Evolutionary conservation across 768 basidiomycete genomes (phyloP), one percentile per base, ranked within the genome.

Genomic region (Gloeopeniophorella convolvens): DNA sequence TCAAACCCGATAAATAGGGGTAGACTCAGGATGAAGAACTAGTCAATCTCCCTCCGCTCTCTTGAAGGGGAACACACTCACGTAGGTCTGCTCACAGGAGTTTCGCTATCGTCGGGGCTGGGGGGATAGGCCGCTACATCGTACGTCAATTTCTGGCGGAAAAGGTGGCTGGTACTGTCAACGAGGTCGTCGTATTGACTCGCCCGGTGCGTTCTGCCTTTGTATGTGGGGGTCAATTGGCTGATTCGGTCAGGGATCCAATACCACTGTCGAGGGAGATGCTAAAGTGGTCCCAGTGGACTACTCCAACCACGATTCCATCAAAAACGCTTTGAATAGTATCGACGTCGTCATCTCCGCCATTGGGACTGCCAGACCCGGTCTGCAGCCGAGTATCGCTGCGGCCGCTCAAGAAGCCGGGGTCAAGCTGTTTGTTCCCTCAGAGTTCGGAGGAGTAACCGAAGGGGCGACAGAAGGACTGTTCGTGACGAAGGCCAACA

Each of bases 341-440:
- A 41, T 52, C 18, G 50, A 59, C 27, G 46, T 55, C 20, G 45
- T 56, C 39, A 47, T 60, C 45, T 48, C 45, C 9, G 46, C 59
- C 5, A 50, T 60, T 11, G 2, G 34, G 3, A 34, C 40, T 13
- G 13, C 41, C 12, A 27, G 23, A 21, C 40, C 56, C 27, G 50
- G 10, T 10, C 47, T 34, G 18, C 64, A 65, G 50, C 24, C 10
- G 3, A 18, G 24, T 1, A 50, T 65, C 9, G 58, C 59, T 1
- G 33, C 51, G 1, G 64, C 60, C 0, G 56, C 59, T 1, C 64
- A 62, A 50, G 45, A 45, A 24, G 64, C 54, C 0, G 60, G 65
- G n/a, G 66, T 64, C 21, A 53, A 61, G 45, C 55, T 67, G 13
- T 68, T 68, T 42, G 55, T 64, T 6, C 66, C 66, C 9, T 58